Conservation (phyloP, 2,329 filamentous ascomycete genomes). For the Mariannaea elegans region DNA sequence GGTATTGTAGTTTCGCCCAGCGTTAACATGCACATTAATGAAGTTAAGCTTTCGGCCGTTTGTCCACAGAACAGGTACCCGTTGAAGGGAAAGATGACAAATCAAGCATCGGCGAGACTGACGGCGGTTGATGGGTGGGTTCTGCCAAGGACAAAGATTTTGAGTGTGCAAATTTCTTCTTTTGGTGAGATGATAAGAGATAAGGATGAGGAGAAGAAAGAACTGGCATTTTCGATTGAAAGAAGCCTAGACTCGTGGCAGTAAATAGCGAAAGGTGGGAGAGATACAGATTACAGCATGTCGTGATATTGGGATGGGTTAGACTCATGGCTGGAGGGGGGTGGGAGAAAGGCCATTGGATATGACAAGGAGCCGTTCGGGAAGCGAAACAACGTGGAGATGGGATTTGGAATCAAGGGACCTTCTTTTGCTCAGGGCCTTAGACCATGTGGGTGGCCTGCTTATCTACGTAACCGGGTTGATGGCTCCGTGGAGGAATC, state of each 20-base stretch:
- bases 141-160: neutral
- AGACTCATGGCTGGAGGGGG: neutral
- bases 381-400: slow-evolving; percentile 13
- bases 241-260: too few relatives aligned
- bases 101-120: too few relatives aligned
- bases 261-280: too few relatives aligned
- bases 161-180: neutral
- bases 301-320: slow-evolving; percentile 8
- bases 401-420: slow-evolving; percentile 17
- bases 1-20: too few relatives aligned
- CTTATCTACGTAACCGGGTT: slow-evolving; percentile 1
- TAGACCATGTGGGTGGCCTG: neutral
- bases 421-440: neutral
- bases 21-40: too few relatives aligned
- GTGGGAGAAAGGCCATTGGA: neutral
- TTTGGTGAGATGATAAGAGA: too few relatives aligned
- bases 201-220: too few relatives aligned
- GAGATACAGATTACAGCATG: neutral
- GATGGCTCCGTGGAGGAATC: neutral
- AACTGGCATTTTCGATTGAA: too few relatives aligned
- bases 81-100: neutral
- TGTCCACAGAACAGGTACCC: too few relatives aligned
- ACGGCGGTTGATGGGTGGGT: too few relatives aligned
- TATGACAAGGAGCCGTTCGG: neutral
- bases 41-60: too few relatives aligned